Conservation (phyloP, 768 basidiomycete species). For the Termitomyces sp. region DNA sequence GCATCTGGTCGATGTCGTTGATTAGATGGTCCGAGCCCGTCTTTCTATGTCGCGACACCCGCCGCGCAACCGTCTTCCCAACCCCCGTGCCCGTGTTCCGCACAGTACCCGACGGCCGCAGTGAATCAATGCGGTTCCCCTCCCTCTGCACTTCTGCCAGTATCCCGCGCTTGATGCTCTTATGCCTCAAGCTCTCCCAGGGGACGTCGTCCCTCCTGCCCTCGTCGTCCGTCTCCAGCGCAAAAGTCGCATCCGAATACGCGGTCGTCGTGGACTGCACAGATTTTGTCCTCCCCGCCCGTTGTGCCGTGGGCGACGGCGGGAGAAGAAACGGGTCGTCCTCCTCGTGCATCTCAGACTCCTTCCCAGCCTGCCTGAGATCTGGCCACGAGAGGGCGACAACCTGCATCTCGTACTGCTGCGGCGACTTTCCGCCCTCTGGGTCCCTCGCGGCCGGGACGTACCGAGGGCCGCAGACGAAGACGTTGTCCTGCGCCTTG, state of each 20-base stretch:
- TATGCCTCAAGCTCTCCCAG: constrained; percentile 42
- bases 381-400: constrained; percentile 13
- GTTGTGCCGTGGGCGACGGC: constrained; percentile 2
- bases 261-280: constrained; percentile 9
- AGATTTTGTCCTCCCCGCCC: constrained; percentile 9
- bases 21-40: constrained; percentile 22
- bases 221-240: constrained; percentile 19
- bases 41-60: constrained; percentile 15
- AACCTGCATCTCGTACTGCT: constrained; percentile 6
- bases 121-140: constrained; percentile 25
- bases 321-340: constrained; percentile 20
- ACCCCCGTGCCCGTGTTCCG: neutral
- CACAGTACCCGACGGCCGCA: constrained; percentile 19
- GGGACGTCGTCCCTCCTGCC: constrained; percentile 19
- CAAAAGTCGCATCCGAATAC: constrained; percentile 5
- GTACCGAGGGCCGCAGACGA: constrained; percentile 18
- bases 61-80: constrained; percentile 4
- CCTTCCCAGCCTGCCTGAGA: neutral
- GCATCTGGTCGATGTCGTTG: constrained; percentile 7
- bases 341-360: neutral
- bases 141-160: constrained; percentile 35
- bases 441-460: constrained; percentile 15
- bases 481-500: constrained; percentile 6
- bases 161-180: constrained; percentile 47
- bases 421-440: constrained; percentile 11